Percentiles rank a stretch among this genome's conserved stretches.
phyloP scores from a whole-genome alignment of 441 rosid species.

The Euphorbia celastroides region DNA sequence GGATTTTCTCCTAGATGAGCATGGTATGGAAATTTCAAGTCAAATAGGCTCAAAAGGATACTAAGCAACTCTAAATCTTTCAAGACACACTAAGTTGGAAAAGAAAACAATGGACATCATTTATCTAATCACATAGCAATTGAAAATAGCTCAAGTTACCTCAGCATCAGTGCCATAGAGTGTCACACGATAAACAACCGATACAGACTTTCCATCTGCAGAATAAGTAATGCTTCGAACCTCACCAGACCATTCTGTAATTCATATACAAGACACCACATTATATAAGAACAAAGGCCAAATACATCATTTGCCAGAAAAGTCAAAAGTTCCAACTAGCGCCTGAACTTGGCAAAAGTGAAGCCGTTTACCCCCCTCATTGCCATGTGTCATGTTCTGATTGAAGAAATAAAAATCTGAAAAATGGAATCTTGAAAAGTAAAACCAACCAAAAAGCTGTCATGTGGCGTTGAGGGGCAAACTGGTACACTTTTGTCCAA shows the following conservation, averaged over 20 bases:
- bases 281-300: too few species aligned
- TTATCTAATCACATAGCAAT: not conserved
- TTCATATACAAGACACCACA: not conserved
- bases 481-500: too few species aligned
- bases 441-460: too few species aligned
- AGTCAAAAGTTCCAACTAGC: too few species aligned
- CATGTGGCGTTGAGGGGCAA: too few species aligned
- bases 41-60: not conserved
- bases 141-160: constrained; percentile 30
- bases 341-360: too few species aligned
- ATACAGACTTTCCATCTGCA: constrained; percentile 66
- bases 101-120: not conserved
- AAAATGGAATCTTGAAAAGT: too few species aligned
- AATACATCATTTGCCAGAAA: too few species aligned
- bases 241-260: constrained; percentile 87
- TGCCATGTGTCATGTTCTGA: too few species aligned
- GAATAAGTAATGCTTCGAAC: constrained; percentile 76
- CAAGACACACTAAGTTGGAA: not conserved
- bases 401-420: too few species aligned
- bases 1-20: not conserved
- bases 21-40: not conserved
- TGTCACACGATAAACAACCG: constrained; percentile 85
- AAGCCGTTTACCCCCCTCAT: too few species aligned
- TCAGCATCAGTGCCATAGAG: constrained; percentile 88
- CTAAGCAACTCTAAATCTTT: not conserved